Evolutionary conservation across 169 alveolate species (phyloP).

Genomic region (Plasmodium inui): DNA sequence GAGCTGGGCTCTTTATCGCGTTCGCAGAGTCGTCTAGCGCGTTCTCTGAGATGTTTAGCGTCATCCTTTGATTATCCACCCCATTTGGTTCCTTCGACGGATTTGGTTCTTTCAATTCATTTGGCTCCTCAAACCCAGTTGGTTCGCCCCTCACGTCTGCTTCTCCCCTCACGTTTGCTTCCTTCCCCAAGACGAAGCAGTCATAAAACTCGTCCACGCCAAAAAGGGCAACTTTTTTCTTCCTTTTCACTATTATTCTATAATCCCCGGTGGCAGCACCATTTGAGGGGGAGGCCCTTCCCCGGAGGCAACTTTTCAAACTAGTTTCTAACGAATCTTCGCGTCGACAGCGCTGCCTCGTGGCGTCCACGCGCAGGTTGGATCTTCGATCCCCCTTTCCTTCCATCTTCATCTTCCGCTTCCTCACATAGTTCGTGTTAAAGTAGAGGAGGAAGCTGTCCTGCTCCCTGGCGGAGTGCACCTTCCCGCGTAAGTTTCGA

Average conservation of each 20-base stretch:
- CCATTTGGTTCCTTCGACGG: too few relatives aligned
- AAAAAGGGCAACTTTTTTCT: not conserved
- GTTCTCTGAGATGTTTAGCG: not conserved
- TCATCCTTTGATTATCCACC: not conserved
- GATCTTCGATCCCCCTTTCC: not conserved
- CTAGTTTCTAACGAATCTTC: not conserved
- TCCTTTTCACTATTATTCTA: constrained; percentile 16
- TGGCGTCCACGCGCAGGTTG: not conserved
- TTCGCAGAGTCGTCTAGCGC: too few relatives aligned
- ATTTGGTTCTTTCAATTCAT: too few relatives aligned
- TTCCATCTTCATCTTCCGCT: not conserved
- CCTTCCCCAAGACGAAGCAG: not conserved
- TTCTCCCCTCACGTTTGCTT: not conserved
- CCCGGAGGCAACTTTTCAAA: not conserved
- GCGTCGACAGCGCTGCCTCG: not conserved
- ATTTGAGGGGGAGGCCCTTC: not conserved
- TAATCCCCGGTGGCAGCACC: not conserved
- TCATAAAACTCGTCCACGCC: constrained; percentile 24
- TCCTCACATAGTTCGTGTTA: constrained; percentile 33
- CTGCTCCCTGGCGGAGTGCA: not conserved
- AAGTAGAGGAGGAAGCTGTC: constrained; percentile 15
- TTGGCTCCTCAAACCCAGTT: too few relatives aligned
- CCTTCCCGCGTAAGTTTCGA: not conserved
- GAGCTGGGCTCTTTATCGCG: not conserved
- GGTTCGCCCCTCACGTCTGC: not conserved